phyloP scores from a whole-genome alignment of 1,284 basidiomycete species.

The Volvariella volvacea region DNA sequence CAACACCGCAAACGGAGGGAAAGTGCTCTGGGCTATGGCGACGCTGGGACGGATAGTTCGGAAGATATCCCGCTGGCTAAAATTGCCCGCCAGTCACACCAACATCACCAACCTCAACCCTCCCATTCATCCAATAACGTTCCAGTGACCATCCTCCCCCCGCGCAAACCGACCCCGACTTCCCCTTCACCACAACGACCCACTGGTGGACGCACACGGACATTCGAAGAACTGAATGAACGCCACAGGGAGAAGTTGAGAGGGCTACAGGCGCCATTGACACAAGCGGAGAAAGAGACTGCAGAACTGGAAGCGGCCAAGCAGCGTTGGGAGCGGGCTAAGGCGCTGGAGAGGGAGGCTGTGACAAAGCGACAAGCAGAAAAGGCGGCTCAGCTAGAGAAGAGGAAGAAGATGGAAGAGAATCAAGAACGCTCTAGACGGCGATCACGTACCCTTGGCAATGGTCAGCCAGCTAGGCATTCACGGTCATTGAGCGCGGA shows the following conservation, averaged over 20 bases:
- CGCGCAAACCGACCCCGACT: conserved; percentile 32
- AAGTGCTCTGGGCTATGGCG: conserved; percentile 39
- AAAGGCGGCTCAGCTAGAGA: conserved; percentile 50
- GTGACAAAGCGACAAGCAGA: conserved; percentile 67
- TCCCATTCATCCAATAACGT: conserved; percentile 24
- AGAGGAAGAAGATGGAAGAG: conserved; percentile 34
- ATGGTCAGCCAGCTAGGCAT: conserved; percentile 30
- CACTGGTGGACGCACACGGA: conserved; percentile 44
- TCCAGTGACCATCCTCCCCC: conserved; percentile 61
- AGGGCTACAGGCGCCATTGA: conserved; percentile 68
- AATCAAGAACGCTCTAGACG: conserved; percentile 28
- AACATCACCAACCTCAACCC: conserved; percentile 12
- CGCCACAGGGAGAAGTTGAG: conserved; percentile 77
- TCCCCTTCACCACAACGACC: conserved; percentile 36
- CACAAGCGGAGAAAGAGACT: conserved; percentile 63
- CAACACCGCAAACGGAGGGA: conserved; percentile 62
- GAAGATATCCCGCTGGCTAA: conserved; percentile 52
- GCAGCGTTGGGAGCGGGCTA: conserved; percentile 71
- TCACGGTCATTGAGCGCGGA: conserved; percentile 52
- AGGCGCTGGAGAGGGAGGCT: conserved; percentile 59
- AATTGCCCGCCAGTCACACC: conserved; percentile 16
- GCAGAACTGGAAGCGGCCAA: conserved; percentile 63
- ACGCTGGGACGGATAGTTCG: conserved; percentile 35
- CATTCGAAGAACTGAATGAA: conserved; percentile 76
- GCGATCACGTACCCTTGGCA: conserved; percentile 18